Percentiles rank a stretch among this genome's conserved stretches.
Conservation (phyloP, 768 basidiomycete species). For the Boletus edulis region DNA sequence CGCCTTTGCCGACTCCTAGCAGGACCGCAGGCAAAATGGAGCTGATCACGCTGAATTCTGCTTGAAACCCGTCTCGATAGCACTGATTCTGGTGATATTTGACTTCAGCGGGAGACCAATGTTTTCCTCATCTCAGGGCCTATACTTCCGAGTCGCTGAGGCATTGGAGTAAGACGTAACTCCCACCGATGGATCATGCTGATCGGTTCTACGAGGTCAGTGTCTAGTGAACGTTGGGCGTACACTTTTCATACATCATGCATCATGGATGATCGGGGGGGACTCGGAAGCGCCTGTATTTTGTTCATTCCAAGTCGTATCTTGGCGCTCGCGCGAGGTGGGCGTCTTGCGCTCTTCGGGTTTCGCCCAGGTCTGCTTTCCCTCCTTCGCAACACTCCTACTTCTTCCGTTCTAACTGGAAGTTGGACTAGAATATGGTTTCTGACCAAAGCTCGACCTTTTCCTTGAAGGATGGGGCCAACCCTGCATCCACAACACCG, state of each 20-base stretch:
- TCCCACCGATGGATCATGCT: neutral
- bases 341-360: neutral
- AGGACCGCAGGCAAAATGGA: too few relatives aligned
- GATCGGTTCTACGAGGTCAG: neutral
- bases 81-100: too few relatives aligned
- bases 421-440: neutral
- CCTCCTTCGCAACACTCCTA: neutral
- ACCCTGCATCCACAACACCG: neutral
- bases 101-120: too few relatives aligned
- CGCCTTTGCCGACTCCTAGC: too few relatives aligned
- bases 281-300: neutral
- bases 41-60: too few relatives aligned
- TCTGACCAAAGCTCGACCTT: neutral
- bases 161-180: too few relatives aligned
- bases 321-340: neutral
- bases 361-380: neutral
- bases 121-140: too few relatives aligned
- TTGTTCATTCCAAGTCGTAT: neutral
- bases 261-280: neutral
- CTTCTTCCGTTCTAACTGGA: neutral
- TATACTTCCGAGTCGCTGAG: too few relatives aligned
- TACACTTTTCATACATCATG: neutral
- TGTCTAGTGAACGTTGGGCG: too few relatives aligned
- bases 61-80: too few relatives aligned
- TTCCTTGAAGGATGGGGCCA: neutral